These are phyloP conservation scores for Globisporangium parvum DNA, from an alignment of 352 stramenopile species.

Conservation along the genomic window DNA sequence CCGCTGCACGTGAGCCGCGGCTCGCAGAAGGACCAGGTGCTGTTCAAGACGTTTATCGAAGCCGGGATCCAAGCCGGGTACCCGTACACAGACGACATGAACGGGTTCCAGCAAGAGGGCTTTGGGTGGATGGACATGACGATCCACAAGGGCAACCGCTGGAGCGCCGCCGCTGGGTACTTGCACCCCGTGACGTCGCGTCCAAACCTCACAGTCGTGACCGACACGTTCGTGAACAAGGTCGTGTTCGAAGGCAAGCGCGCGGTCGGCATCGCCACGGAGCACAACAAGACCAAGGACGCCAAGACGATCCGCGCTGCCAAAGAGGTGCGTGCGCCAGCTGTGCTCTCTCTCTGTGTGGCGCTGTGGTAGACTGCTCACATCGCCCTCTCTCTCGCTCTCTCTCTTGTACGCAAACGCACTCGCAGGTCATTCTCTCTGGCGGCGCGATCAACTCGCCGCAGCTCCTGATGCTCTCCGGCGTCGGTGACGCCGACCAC, in stretches of 20 bases:
- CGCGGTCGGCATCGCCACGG: slow-evolving; percentile 65
- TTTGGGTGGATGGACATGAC: slow-evolving; percentile 91
- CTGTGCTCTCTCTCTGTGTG: background rate
- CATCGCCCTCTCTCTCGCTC: background rate
- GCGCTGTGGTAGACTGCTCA: background rate
- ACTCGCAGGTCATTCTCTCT: slow-evolving; percentile 63
- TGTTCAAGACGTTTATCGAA: slow-evolving; percentile 90
- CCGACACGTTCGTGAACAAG: slow-evolving; percentile 80
- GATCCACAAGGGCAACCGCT: slow-evolving; percentile 73
- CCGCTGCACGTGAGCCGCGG: slow-evolving; percentile 73
- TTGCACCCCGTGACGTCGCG: slow-evolving; percentile 60
- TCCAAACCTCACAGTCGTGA: slow-evolving; percentile 70
- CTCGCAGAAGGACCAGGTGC: slow-evolving; percentile 72
- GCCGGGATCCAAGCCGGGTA: slow-evolving; percentile 82
- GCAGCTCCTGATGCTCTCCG: slow-evolving; percentile 85
- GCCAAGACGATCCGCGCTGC: slow-evolving; percentile 42
- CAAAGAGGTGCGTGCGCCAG: slow-evolving; percentile 47
- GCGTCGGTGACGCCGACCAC: slow-evolving; percentile 71
- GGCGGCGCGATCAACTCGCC: slow-evolving; percentile 87
- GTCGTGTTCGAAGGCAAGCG: slow-evolving; percentile 80
- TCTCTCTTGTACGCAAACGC: background rate
- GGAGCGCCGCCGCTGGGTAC: slow-evolving; percentile 74
- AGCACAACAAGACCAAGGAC: slow-evolving; percentile 56
- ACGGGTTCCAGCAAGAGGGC: slow-evolving; percentile 85
- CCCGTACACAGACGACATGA: slow-evolving; percentile 87